These are phyloP conservation scores for Eleusine coracana DNA, from an alignment of 176 grass and related monocot genomes.

Conservation along the genomic window DNA sequence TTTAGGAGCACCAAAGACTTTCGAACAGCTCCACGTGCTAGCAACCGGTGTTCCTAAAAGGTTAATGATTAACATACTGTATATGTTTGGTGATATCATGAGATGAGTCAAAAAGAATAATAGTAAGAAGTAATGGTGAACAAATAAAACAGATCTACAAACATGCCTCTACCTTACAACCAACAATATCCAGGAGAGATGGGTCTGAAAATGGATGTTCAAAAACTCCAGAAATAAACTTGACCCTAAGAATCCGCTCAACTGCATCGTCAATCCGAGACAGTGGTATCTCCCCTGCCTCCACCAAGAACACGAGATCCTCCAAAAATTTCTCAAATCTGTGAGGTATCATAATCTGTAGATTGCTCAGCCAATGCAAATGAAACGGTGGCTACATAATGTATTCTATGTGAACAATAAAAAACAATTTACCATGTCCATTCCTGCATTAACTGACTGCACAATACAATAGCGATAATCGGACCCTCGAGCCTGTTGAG, in stretches of 20 bases:
- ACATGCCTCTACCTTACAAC: slow-evolving; percentile 66
- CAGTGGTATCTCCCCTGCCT: slow-evolving; percentile 68
- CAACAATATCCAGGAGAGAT: slow-evolving; percentile 56
- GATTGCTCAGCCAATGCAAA: slow-evolving; percentile 41
- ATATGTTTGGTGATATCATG: slow-evolving; percentile 7
- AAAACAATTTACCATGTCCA: slow-evolving; percentile 84
- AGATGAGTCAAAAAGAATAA: slow-evolving; percentile 5
- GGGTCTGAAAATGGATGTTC: slow-evolving; percentile 86
- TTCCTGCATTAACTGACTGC: slow-evolving; percentile 85
- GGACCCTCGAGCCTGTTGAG: slow-evolving; percentile 61
- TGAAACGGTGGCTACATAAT: not conserved
- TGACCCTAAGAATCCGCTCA: slow-evolving; percentile 84
- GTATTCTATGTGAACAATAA: slow-evolving; percentile 23
- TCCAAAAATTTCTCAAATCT: slow-evolving; percentile 87
- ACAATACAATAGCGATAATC: slow-evolving; percentile 79
- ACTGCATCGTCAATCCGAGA: slow-evolving; percentile 83
- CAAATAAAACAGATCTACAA: not conserved
- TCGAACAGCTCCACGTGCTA: slow-evolving; percentile 78
- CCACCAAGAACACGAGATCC: slow-evolving; percentile 84
- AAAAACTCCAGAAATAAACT: slow-evolving; percentile 89
- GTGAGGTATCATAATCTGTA: slow-evolving; percentile 91
- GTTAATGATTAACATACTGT: not conserved
- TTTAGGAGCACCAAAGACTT: slow-evolving; percentile 92
- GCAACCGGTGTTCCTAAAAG: slow-evolving; percentile 73
- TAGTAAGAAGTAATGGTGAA: not conserved